Evolutionary conservation across 495 filamentous ascomycete species (phyloP), one percentile per base, ranked within the genome.

Genomic region (Lasiosphaeris hirsuta): DNA sequence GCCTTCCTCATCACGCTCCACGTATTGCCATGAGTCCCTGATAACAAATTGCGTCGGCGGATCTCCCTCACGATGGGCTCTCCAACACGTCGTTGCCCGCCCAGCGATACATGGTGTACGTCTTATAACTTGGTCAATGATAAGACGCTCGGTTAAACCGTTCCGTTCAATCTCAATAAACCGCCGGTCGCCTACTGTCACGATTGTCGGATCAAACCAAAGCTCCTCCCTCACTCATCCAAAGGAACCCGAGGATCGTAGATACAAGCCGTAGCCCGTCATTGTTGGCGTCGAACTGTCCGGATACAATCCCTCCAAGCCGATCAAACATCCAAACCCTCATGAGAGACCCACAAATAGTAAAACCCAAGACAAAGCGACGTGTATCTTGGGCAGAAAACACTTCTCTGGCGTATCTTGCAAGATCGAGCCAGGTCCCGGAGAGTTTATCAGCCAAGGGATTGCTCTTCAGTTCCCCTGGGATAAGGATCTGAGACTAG

Each of bases 11-110:
- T 69, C 68, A 7, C 74, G 72, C 58, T 79, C 69, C 17, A 53
- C 56, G 51, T 75, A 75, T 54, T 80, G 76, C 77, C 69, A 81
- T 7, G 71, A 79, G 58, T 81, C 78, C 63, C 80, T 82, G 48
- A 80, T 68, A 7, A 78, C 67, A 52, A 82, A 64, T 17, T 63
- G 63, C 23, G 15, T 69, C 54, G 53, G 44, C 58, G 60, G 67
- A 46, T 78, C 53, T 39, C 57, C 67, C 58, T 78, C 64, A 35
- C 62, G 63, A 63, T 80, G 56, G 36, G 70, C 78, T 63, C 69
- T 76, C 73, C 69, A 80, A 47, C 72, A 80, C 33, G 70, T 78
- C 39, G 76, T 79, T 7, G 72, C 77, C 49, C 74, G 64, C 52
- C 78, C 72, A 46, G 69, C 70, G 9, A 80, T 62, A 30, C 49